These are phyloP conservation scores for Lyophyllum atratum DNA, from an alignment of 768 basidiomycete genomes.

Conservation along the genomic window DNA sequence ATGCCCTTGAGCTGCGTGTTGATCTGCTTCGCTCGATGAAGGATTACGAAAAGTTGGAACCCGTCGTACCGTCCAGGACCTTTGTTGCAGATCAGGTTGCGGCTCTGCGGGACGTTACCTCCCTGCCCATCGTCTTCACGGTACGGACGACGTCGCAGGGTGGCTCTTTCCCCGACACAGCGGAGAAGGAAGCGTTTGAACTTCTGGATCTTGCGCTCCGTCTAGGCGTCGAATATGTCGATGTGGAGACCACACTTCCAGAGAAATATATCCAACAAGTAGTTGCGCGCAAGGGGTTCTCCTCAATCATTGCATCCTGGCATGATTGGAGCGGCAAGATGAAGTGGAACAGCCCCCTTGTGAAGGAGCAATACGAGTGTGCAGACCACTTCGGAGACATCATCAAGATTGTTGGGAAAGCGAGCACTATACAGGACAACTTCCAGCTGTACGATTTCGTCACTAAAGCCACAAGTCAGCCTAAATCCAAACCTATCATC, in stretches of 20 bases:
- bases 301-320: slow-evolving; percentile 89
- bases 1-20: slow-evolving; percentile 92
- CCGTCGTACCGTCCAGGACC: slow-evolving; percentile 60
- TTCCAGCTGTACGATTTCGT: slow-evolving; percentile 77
- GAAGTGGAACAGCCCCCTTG: slow-evolving; percentile 72
- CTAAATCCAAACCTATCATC: slow-evolving; percentile 77
- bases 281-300: slow-evolving; percentile 60
- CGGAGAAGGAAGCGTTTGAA: slow-evolving; percentile 68
- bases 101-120: slow-evolving; percentile 71
- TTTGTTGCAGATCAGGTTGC: slow-evolving; percentile 86
- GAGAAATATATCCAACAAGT: slow-evolving; percentile 62
- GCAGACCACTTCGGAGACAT: slow-evolving; percentile 80
- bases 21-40: slow-evolving; percentile 72
- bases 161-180: slow-evolving; percentile 85
- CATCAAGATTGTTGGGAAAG: slow-evolving; percentile 90
- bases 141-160: slow-evolving; percentile 88
- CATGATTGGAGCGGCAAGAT: slow-evolving; percentile 91
- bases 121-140: slow-evolving; percentile 90
- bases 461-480: slow-evolving; percentile 38
- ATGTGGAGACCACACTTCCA: slow-evolving; percentile 83
- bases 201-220: slow-evolving; percentile 79
- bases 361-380: slow-evolving; percentile 68
- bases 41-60: slow-evolving; percentile 46
- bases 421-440: slow-evolving; percentile 75
- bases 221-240: slow-evolving; percentile 89